Percentiles rank a stretch among this genome's conserved stretches.
Conservation (phyloP, 768 basidiomycete species). For the Asterophora lycoperdoides region DNA sequence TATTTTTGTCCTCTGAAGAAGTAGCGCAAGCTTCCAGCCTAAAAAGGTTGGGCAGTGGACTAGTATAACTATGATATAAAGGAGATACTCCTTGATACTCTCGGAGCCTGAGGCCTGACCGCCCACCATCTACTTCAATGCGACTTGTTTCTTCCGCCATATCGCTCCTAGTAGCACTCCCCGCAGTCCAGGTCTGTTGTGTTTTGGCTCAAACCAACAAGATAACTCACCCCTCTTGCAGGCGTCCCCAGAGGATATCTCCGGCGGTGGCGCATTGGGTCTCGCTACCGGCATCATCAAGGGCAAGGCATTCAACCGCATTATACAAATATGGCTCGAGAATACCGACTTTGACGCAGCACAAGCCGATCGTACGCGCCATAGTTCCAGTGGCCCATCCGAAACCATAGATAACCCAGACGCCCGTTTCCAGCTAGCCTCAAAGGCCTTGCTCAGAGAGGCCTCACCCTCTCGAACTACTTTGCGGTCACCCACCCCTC, state of each 20-base stretch:
- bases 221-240: neutral
- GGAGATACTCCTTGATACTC: too few relatives aligned
- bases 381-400: conserved; percentile 1
- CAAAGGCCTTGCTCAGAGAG: conserved; percentile 40
- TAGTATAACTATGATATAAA: too few relatives aligned
- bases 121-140: neutral
- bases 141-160: neutral
- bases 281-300: conserved; percentile 1
- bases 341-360: conserved; percentile 49
- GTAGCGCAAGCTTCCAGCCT: too few relatives aligned
- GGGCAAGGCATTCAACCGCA: conserved; percentile 29
- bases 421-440: conserved; percentile 26
- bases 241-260: neutral
- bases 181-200: neutral
- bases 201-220: neutral
- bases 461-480: conserved; percentile 43
- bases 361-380: conserved; percentile 19
- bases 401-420: neutral
- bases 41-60: too few relatives aligned
- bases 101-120: too few relatives aligned
- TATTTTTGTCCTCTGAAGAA: too few relatives aligned
- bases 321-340: conserved; percentile 52
- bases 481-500: conserved; percentile 55
- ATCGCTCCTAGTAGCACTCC: neutral
- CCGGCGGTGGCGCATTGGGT: neutral